Percentiles rank a stretch among this genome's conserved stretches.
These are phyloP conservation scores for Globisporangium perplexum DNA, from an alignment of 352 stramenopile genomes.

Conservation along the genomic window DNA sequence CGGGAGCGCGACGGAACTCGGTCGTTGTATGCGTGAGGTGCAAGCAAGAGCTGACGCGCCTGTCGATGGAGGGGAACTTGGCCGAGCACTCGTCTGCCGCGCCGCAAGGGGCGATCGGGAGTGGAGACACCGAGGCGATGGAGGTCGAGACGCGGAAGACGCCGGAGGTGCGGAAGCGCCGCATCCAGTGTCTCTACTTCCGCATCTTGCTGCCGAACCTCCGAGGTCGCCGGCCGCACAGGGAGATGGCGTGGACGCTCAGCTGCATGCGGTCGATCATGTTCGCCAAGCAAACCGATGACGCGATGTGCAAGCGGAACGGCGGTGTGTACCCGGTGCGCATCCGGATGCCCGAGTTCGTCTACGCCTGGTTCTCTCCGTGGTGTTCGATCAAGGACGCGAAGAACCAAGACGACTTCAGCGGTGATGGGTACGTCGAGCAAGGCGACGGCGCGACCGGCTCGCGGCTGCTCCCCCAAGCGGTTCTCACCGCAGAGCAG, in stretches of 20 bases:
- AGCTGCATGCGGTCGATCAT: slow-evolving; percentile 89
- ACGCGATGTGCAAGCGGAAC: slow-evolving; percentile 56
- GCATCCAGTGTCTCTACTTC: slow-evolving; percentile 85
- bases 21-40: slow-evolving; percentile 46
- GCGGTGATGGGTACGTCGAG: slow-evolving; percentile 1
- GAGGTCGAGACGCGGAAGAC: slow-evolving; percentile 8
- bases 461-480: background rate
- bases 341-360: slow-evolving; percentile 91
- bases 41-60: slow-evolving; percentile 38
- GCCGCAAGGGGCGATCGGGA: background rate
- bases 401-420: slow-evolving; percentile 35
- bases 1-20: background rate
- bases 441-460: slow-evolving; percentile 1
- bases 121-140: background rate
- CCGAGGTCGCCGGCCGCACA: slow-evolving; percentile 65
- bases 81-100: slow-evolving; percentile 1
- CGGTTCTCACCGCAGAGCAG: slow-evolving; percentile 22
- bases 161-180: slow-evolving; percentile 23
- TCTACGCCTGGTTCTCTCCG: slow-evolving; percentile 91
- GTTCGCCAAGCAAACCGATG: slow-evolving; percentile 83
- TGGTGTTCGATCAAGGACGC: slow-evolving; percentile 54
- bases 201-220: slow-evolving; percentile 90
- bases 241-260: slow-evolving; percentile 81
- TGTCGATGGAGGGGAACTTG: slow-evolving; percentile 20
- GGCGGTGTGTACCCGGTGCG: slow-evolving; percentile 38